phyloP scores from a whole-genome alignment of 148 eudicot genomes.

The Agrostemma githago region DNA sequence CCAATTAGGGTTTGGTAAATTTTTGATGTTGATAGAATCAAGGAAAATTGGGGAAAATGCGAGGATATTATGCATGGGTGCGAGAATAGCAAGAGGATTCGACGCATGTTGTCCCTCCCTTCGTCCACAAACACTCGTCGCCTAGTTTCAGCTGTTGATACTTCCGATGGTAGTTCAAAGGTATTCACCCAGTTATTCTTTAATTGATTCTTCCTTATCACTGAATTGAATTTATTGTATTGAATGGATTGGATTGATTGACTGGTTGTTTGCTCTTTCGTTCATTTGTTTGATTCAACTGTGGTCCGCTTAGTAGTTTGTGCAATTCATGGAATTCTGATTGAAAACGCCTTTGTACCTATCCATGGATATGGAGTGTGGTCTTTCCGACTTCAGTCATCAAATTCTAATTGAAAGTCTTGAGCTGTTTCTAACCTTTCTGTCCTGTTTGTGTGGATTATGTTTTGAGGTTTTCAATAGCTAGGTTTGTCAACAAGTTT shows the following conservation, averaged over 20 bases:
- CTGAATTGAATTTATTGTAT: background rate
- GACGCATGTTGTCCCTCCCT: conserved; percentile 28
- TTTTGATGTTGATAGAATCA: conserved; percentile 29
- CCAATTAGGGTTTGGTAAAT: conserved; percentile 23
- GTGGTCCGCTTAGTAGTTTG: background rate
- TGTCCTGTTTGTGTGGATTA: background rate
- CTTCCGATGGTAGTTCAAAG: background rate
- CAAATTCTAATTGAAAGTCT: too few species aligned
- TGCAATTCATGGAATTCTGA: background rate
- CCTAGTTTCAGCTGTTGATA: conserved; percentile 15
- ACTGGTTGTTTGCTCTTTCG: conserved; percentile 11
- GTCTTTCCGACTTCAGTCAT: background rate
- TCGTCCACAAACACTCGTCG: conserved; percentile 14
- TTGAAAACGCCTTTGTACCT: too few species aligned
- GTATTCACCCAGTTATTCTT: background rate
- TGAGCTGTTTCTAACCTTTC: background rate
- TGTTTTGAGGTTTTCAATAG: background rate
- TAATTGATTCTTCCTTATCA: background rate
- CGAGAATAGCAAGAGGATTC: conserved; percentile 25
- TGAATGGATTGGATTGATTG: background rate
- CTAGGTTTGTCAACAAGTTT: background rate
- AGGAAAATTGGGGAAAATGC: conserved; percentile 31
- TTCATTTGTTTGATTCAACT: background rate
- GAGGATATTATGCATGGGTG: conserved; percentile 30
- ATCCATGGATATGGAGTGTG: background rate